Evolutionary conservation across 73 alveolate genomes (phyloP), one percentile per base, ranked within the genome.

Genomic region (Paramecium pentaurelia): DNA sequence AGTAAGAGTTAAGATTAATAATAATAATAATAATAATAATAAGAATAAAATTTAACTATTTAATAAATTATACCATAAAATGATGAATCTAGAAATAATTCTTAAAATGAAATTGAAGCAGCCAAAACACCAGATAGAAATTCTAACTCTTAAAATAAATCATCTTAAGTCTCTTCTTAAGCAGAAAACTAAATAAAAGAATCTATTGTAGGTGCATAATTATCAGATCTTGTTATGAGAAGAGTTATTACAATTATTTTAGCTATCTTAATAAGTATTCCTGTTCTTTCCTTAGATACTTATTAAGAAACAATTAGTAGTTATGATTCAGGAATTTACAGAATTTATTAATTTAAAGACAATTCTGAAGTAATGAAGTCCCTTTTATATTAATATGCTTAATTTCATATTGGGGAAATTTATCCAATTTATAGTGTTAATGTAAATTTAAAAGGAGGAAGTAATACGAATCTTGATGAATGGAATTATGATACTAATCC

Each of bases 161-260:
- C 51, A 12, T 45, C 45, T 51, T 45, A 37, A 54, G 20, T 16
- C 9, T 32, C 54, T 8, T 73, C 94, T 38, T 30, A 86, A 25
- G 34, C 38, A 27, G 86, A 89, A 83, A 34, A 34, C 2, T 64
- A 73, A 73, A 38, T 73, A 12, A 92, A 97, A 86, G 99, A 98
- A 93, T 92, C 97, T 45, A 94, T 96, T 77, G 98, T 98, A 27
- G 99, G 99, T 54, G 97, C 96, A 91, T 92, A 96, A 58, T 95
- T 98, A 49, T 95, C 98, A 45, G 98, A 98, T 32, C 89, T 92
- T 71, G 98, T 98, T 14, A 97, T 98, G 42, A 94, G 96, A 93
- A 96, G 98, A 93, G 98, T 98, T 32, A 96, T 98, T 22, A 86
- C 98, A 4, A 90, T 98, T 30, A 97, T 98, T 16, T 95, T 98